Percentiles rank a stretch among this genome's conserved stretches.
These are phyloP conservation scores for Nakazawaea siamensis DNA, from an alignment of 805 yeast species.

Conservation along the genomic window DNA sequence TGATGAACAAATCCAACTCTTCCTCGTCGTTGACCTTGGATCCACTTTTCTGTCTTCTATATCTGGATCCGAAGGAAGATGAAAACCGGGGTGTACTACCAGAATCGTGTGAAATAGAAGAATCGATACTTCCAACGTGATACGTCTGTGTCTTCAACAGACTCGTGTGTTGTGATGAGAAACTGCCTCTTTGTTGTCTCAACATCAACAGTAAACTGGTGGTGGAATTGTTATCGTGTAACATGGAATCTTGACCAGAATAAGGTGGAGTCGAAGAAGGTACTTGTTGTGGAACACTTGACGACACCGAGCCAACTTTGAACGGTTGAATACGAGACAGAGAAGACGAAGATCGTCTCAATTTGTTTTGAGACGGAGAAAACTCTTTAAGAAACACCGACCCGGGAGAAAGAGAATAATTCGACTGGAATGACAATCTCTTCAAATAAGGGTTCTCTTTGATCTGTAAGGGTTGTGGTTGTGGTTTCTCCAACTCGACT, in stretches of 20 bases:
- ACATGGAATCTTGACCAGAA: conserved; percentile 15
- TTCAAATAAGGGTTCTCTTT: conserved; percentile 9
- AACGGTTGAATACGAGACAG: conserved; percentile 46
- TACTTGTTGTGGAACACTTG: conserved; percentile 23
- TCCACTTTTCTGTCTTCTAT: conserved; percentile 14
- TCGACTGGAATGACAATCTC: conserved; percentile 11
- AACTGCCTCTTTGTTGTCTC: conserved; percentile 25
- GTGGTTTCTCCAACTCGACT: conserved; percentile 4
- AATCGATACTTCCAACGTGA: conserved; percentile 11
- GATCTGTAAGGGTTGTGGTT: conserved; percentile 11
- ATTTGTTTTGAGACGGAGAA: conserved; percentile 7
- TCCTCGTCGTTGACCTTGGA: conserved; percentile 18
- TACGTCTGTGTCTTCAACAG: conserved; percentile 5
- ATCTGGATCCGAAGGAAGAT: conserved; percentile 64
- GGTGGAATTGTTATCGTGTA: conserved; percentile 41
- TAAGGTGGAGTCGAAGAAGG: conserved; percentile 24
- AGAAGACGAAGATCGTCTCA: conserved; percentile 16
- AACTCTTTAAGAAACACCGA: conserved; percentile 14
- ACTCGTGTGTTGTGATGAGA: conserved; percentile 7
- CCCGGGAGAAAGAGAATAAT: conserved; percentile 12
- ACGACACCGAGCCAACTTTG: conserved; percentile 53
- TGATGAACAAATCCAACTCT: conserved; percentile 25
- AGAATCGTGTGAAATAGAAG: conserved; percentile 15
- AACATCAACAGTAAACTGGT: conserved; percentile 46
- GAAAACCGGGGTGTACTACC: conserved; percentile 50